Evolutionary conservation across 768 basidiomycete genomes (phyloP).

Genomic region (Tulasnella sp.): DNA sequence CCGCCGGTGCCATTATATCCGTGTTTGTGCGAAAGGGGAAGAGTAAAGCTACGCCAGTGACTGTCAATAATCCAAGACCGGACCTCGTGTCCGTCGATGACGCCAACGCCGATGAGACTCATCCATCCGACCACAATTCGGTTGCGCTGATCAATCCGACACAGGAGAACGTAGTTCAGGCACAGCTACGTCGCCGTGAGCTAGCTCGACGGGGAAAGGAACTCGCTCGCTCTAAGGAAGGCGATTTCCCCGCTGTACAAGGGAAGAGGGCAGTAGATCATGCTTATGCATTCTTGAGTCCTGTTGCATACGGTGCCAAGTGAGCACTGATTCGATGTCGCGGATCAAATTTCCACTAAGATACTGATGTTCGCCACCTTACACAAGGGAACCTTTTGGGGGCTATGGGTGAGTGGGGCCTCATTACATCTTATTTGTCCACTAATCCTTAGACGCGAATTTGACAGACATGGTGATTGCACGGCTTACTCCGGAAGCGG

Average conservation of each 20-base stretch:
- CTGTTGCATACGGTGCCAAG: not conserved
- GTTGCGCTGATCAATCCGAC: slow-evolving; percentile 13
- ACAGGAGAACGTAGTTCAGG: not conserved
- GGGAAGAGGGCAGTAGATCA: slow-evolving; percentile 9
- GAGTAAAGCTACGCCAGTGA: not conserved
- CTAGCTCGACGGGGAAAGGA: not conserved
- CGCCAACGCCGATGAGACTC: slow-evolving; percentile 18
- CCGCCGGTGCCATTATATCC: not conserved
- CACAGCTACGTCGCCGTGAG: not conserved
- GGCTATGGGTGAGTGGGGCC: not conserved
- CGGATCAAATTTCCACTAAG: not conserved
- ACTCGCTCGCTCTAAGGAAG: slow-evolving; percentile 5
- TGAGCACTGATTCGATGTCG: too few species aligned
- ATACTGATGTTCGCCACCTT: not conserved
- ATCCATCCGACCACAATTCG: slow-evolving; percentile 18
- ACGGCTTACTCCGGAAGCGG: not conserved
- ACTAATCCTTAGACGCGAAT: too few species aligned
- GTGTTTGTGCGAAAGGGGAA: slow-evolving; percentile 4
- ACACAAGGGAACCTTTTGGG: not conserved
- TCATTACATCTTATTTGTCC: not conserved
- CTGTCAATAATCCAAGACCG: slow-evolving; percentile 15
- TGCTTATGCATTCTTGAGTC: not conserved
- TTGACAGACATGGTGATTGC: slow-evolving; percentile 1
- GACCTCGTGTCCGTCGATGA: slow-evolving; percentile 17
- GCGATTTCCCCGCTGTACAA: slow-evolving; percentile 13